Percentiles rank a stretch among this genome's conserved stretches.
These are phyloP conservation scores for Orobanche coerulescens DNA, from an alignment of 257 asterid species.

Conservation along the genomic window DNA sequence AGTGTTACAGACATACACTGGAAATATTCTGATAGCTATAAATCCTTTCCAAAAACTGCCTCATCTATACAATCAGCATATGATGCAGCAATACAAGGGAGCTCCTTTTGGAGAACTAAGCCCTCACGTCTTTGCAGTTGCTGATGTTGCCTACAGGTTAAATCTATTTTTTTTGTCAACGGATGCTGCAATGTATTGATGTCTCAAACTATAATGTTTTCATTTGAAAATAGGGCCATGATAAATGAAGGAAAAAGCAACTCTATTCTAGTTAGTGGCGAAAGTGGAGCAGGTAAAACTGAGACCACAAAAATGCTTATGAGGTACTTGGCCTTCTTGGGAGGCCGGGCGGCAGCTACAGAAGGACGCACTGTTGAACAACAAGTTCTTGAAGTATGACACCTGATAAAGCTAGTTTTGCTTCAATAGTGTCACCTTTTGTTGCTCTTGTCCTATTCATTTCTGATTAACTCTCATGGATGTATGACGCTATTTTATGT, in stretches of 20 bases:
- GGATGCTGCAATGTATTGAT: background rate
- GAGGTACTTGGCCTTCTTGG: conserved; percentile 90
- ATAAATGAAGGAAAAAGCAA: conserved; percentile 79
- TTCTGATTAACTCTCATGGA: conserved; percentile 24
- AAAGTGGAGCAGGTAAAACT: conserved; percentile 99
- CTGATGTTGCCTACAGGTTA: conserved; percentile 98
- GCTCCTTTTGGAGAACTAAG: conserved; percentile 92
- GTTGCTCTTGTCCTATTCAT: conserved; percentile 15
- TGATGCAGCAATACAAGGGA: conserved; percentile 98
- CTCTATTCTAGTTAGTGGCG: conserved; percentile 97
- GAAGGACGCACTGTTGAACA: conserved; percentile 99
- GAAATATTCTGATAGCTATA: conserved; percentile 90
- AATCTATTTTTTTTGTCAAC: conserved; percentile 17
- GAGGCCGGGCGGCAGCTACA: conserved; percentile 89
- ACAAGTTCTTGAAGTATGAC: conserved; percentile 95
- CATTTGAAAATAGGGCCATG: conserved; percentile 75
- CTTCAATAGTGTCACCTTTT: conserved; percentile 12
- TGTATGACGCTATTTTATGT: conserved; percentile 22
- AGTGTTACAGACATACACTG: conserved; percentile 85
- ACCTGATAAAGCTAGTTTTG: conserved; percentile 24
- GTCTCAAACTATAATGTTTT: conserved; percentile 22
- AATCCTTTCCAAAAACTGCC: conserved; percentile 95
- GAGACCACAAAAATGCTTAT: conserved; percentile 99
- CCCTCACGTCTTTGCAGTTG: conserved; percentile 98
- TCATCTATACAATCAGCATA: conserved; percentile 75